Evolutionary conservation across 1,139 yeast species (phyloP), one percentile per base, ranked within the genome.

Genomic region (Pichia sp.): DNA sequence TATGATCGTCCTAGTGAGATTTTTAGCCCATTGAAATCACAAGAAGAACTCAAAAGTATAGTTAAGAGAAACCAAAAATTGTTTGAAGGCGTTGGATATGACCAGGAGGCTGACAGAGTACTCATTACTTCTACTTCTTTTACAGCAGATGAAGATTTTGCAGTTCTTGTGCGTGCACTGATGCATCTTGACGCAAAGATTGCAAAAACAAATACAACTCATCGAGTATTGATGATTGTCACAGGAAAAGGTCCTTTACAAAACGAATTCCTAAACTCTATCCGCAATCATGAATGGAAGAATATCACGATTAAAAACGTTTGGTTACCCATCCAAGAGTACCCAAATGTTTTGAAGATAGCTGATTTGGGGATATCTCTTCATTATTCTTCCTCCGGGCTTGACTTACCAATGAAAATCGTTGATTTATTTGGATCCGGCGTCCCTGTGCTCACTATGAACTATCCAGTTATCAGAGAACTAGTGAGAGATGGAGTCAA

Each of bases 341-440:
- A 93, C 54, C 96, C 96, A 0, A 58, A 65, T 33, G 62, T 91
- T 2, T 57, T 93, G 24, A 79, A 81, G 4, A 62, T 76, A 7
- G 94, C 96, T 5, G 96, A 91, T 54, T 53, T 88, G 23, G 97
- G 96, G 5, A 70, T 93, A 1, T 91, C 97, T 0, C 64, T 93
- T 40, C 99, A 93, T 58, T 74, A 81, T 5, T 87, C 97, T 0
- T 83, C 94, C 26, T 82, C 94, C 37, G 98, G 99, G 0, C 68
- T 85, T 42, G 99, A 93, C 53, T 66, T 93, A 40, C 99, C 99
- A 1, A 93, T 93, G 99, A 93, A 93, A 58, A 84, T 91, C 28
- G 81, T 91, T 8, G 99, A 91, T 53, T 79, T 91, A 72, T 88
- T 88, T 65, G 98, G 98, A 0, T 85, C 94, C 46, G 98, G 98